Base-by-base conservation (phyloP, 1,284 basidiomycete genomes). In the Ustilago cynodontis region DNA sequence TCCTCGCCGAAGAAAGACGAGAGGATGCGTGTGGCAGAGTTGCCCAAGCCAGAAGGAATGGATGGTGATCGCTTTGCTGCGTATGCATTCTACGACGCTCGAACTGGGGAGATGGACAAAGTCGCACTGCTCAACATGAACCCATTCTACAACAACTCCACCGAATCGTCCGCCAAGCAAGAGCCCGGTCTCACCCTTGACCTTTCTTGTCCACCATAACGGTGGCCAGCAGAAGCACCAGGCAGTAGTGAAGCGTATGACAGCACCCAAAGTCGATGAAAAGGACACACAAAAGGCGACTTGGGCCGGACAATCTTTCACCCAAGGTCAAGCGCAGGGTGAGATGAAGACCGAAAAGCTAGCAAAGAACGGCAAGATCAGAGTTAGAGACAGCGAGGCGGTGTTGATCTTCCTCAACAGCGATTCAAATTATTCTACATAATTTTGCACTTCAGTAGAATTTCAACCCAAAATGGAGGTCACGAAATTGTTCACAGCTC, bases 241-340 rank as follows among this genome's bases (percentile, higher is more conserved):
- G 7, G 39, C 39, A 6, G 16, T 33, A 16, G 24, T 54, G 3
- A 62, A 62, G 33, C 39, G 60, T 18, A 62, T 55, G 60, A 55
- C 52, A 26, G 60, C 52, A 1, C 52, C 60, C 1, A 18, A 26
- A 7, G 52, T 62, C 41, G 28, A 62, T 24, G 60, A 62, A 49
- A 33, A 35, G 31, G 52, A 55, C 16, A 47, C 60, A 5, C 8
- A 54, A 9, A 54, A 39, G 18, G 52, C 39, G 41, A 62, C 51
- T 35, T 62, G 60, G 60, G 60, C 60, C 5, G 60, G 60, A 13
- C 60, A 62, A 31, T 55, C 52, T 13, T 62, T 54, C 50, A 35
- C 51, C 8, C 51, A 41, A 10, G 60, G 52, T 28, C 13, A 49
- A 28, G 41, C 60, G 10, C 41, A 55, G 11, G 60, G 60, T 31